These are phyloP conservation scores for Leishmania tropica DNA, from an alignment of 208 protist species.

Conservation along the genomic window DNA sequence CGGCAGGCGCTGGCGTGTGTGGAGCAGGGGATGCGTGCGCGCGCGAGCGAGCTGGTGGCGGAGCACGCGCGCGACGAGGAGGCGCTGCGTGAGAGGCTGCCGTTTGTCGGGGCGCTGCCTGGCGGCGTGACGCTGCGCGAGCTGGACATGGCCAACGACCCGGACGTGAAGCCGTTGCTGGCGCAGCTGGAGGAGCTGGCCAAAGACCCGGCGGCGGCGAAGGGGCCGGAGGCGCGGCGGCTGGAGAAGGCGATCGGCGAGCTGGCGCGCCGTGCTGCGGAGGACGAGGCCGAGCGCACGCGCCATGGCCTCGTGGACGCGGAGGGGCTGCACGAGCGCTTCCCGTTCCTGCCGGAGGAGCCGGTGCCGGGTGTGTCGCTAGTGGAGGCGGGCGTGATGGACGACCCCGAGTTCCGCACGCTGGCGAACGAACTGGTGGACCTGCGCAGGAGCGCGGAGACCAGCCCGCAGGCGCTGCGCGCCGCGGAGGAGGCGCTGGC, in stretches of 20 bases:
- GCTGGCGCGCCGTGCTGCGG: too few species aligned
- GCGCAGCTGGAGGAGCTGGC: constrained; percentile 40
- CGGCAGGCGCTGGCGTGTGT: constrained; percentile 6
- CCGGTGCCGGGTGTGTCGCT: constrained; percentile 40
- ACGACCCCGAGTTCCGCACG: constrained; percentile 52
- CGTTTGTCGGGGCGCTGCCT: constrained; percentile 39
- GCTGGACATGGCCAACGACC: constrained; percentile 33
- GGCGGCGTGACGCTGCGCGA: constrained; percentile 35
- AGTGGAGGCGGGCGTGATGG: constrained; percentile 37
- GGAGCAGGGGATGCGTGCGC: constrained; percentile 34
- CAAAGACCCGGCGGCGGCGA: constrained; percentile 25
- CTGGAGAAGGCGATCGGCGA: constrained; percentile 52
- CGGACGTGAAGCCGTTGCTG: constrained; percentile 33
- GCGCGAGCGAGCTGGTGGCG: constrained; percentile 6
- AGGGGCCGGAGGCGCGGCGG: constrained; percentile 35
- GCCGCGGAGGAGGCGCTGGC: too few species aligned
- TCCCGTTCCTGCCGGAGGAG: constrained; percentile 51
- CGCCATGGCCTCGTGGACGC: too few species aligned
- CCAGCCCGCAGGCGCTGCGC: background rate
- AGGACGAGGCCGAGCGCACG: too few species aligned
- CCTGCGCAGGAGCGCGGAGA: constrained; percentile 18
- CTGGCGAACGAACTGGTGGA: constrained; percentile 40
- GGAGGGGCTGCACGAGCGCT: constrained; percentile 38
- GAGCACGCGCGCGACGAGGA: constrained; percentile 25
- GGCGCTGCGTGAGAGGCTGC: constrained; percentile 28